A percentile compares a stretch with the other conserved stretches of the same genome.
Evolutionary conservation across 2,329 filamentous ascomycete species (phyloP).

Genomic region (Nannizziopsis arthrosporioides): DNA sequence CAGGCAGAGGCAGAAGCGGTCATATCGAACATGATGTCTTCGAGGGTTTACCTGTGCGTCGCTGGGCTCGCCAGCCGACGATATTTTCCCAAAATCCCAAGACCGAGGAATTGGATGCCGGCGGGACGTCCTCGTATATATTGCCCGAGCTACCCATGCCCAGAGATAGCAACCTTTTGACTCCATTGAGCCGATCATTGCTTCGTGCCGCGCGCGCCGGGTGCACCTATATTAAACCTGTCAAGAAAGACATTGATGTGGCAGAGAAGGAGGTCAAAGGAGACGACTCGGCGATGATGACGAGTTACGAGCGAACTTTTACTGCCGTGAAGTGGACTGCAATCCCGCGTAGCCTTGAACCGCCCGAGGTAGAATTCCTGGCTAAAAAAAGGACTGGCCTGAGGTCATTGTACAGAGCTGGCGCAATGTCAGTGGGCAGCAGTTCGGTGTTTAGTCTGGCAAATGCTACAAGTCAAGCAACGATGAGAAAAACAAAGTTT

Average conservation of each 20-base stretch:
- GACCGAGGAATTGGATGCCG: slow-evolving; percentile 44
- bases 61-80: slow-evolving; percentile 68
- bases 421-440: slow-evolving; percentile 21
- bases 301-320: slow-evolving; percentile 36
- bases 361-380: slow-evolving; percentile 49
- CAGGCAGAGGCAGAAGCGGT: slow-evolving; percentile 31
- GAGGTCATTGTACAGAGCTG: slow-evolving; percentile 39
- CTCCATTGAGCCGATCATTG: slow-evolving; percentile 69
- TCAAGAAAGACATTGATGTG: slow-evolving; percentile 30
- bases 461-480: slow-evolving; percentile 31
- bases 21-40: slow-evolving; percentile 55
- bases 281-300: slow-evolving; percentile 21
- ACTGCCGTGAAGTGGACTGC: slow-evolving; percentile 47
- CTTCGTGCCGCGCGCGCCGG: slow-evolving; percentile 70
- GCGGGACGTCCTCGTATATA: slow-evolving; percentile 20
- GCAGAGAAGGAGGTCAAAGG: slow-evolving; percentile 29
- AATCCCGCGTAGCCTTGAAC: slow-evolving; percentile 46
- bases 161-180: slow-evolving; percentile 65
- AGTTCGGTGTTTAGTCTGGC: slow-evolving; percentile 19
- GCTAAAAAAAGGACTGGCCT: slow-evolving; percentile 51
- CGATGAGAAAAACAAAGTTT: slow-evolving; percentile 70
- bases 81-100: slow-evolving; percentile 55
- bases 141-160: slow-evolving; percentile 77
- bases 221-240: slow-evolving; percentile 60
- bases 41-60: slow-evolving; percentile 71